Base-by-base conservation (phyloP, 192 early-diverging fungal genomes). In the Podila clonocystis region DNA sequence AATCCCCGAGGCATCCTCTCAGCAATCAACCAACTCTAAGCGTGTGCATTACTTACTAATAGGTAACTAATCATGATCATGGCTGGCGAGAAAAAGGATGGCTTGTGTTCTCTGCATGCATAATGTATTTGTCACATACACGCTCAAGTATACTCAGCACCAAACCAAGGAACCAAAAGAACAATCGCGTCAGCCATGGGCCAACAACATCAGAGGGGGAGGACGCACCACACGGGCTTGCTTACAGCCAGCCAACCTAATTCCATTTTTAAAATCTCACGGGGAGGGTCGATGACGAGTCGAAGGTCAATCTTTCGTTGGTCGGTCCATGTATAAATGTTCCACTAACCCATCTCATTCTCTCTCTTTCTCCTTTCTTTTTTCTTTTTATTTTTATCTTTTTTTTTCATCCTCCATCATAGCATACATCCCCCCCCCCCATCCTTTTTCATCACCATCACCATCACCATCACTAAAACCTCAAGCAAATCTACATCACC, bases 311-410 rank as follows among this genome's bases (percentile, higher is more conserved):
- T 45, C 41, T 12, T 45, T 13, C 41, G 1, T 45, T 13, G 11
- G 11, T 41, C 41, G 41, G 13, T 45, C 41, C 2, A 45, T 12
- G 41, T 55, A 24, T 55, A 7, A 24, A 19, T 55, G n/a, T 26
- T 55, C n/a, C 20, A 52, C 50, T 52, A n/a, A 52, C 50, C n/a
- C n/a, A n/a, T 52, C 61, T 70, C 41, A 31, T 36, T 62, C 50
- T n/a, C 26, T n/a, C 30, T 29, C 45, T 36, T 65, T 48, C n/a
- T 63, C 26, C n/a, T n/a, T 17, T 45, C 34, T 57, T 11, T 9
- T 67, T 64, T 26, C 50, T 49, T 41, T 67, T 60, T 50, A 6
- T 50, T 36, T 4, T 13, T 41, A 33, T 24, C 28, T 33, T 57
- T 65, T 58, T 49, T 62, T 22, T 29, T 31, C 24, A n/a, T 55